Evolutionary conservation across 2,329 filamentous ascomycete species (phyloP), one percentile per base, ranked within the genome.

Genomic region (Mycocentrospora acerina): DNA sequence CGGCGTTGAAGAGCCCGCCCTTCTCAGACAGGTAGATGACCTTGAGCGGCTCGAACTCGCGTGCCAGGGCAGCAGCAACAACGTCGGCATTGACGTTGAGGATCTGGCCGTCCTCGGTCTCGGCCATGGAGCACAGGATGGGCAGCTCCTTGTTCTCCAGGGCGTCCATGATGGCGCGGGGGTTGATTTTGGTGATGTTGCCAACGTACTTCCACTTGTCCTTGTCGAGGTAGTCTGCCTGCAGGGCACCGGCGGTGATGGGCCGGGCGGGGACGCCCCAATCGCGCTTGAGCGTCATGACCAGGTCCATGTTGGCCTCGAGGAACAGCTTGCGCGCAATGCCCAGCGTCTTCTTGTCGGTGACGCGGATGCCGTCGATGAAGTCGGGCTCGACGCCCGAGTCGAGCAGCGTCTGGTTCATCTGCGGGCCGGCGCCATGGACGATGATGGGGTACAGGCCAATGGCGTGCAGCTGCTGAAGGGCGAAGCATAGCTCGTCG

Each of bases 21-120:
- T 97, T 97, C 74, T 98, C 93, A 4, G 90, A 94, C n/a, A 97
- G 78, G 67, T 96, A 98, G 44, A 98, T 90, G 46, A 97, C 91
- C 81, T 98, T 98, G 59, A 97, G 75, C 17, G 93, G 93, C 70
- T 97, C 85, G 37, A 98, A 76, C 40, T 87, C 82, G 44, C 88
- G 84, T 16, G 93, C 91, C 45, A 98, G 77, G 72, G 96, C 91
- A 51, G 90, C 90, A 19, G 93, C 93, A 24, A 91, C 91, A 46
- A 96, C 91, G 69, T 98, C 93, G 24, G 93, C 93, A 62, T 98
- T 98, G 67, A 98, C 93, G 63, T 98, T 98, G 49, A 98, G 78
- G 35, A 97, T 83, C 68, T 91, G 89, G 7, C 93, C 93, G 49
- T 95, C 90, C 31, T 83, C 78, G 15, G 87, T 90, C 76, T 97